Conservation (phyloP, 1,284 basidiomycete species). For the Mycena sp. region DNA sequence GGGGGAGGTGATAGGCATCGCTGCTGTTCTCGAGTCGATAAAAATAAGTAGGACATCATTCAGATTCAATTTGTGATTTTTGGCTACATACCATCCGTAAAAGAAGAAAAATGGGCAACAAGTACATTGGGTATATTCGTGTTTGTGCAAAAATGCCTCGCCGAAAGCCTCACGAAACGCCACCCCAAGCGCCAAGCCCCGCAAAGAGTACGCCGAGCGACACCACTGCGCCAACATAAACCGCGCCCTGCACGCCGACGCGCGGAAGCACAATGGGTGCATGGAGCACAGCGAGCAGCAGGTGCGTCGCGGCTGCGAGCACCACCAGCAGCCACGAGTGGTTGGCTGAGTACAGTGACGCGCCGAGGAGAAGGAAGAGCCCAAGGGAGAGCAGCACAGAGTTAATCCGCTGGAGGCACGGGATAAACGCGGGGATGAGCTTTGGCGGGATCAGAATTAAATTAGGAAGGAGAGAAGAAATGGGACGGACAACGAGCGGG, state of each 20-base stretch:
- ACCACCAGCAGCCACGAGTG: slow-evolving; percentile 55
- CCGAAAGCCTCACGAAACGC: slow-evolving; percentile 50
- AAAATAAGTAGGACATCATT: too few relatives aligned
- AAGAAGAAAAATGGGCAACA: not conserved
- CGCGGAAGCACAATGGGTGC: slow-evolving; percentile 68
- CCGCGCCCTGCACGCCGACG: slow-evolving; percentile 75
- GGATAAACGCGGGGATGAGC: slow-evolving; percentile 80
- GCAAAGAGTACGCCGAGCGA: slow-evolving; percentile 73
- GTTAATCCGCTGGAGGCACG: slow-evolving; percentile 77
- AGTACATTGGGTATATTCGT: slow-evolving; percentile 3
- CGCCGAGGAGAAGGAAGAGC: slow-evolving; percentile 68
- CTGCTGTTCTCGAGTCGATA: too few relatives aligned
- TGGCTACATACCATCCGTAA: too few relatives aligned
- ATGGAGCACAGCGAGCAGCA: slow-evolving; percentile 64
- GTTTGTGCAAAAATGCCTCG: not conserved
- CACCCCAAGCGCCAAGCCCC: slow-evolving; percentile 74
- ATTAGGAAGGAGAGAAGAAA: not conserved
- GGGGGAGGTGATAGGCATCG: too few relatives aligned
- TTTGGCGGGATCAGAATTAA: slow-evolving; percentile 37
- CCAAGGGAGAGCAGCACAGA: slow-evolving; percentile 74
- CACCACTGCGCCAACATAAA: slow-evolving; percentile 70
- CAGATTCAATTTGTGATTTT: too few relatives aligned
- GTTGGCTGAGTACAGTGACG: slow-evolving; percentile 51
- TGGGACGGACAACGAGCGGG: slow-evolving; percentile 65
- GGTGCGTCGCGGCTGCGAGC: slow-evolving; percentile 58